Evolutionary conservation across 176 grass and related monocot genomes (phyloP).

Genomic region (Miscanthus lutarioriparius): DNA sequence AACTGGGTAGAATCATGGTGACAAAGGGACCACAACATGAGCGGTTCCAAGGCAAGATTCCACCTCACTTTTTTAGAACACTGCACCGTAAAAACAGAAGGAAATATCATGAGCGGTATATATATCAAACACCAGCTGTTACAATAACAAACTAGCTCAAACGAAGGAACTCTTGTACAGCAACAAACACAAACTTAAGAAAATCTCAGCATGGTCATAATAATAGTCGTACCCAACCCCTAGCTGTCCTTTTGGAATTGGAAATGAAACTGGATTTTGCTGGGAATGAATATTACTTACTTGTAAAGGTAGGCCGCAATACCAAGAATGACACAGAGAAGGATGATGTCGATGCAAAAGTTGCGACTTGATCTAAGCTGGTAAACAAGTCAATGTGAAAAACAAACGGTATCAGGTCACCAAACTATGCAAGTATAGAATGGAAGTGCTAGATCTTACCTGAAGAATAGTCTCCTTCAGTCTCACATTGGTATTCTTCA

Average conservation of each 20-base stretch:
- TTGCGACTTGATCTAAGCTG: constrained; percentile 89
- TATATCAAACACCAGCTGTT: no score
- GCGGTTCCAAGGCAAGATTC: neutral
- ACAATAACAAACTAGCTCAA: no score
- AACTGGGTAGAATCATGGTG: neutral
- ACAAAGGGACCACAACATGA: neutral
- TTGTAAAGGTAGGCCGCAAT: constrained; percentile 91
- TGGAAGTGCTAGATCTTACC: constrained; percentile 28
- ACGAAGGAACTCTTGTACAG: neutral
- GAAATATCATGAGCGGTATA: neutral
- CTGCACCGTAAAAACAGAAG: constrained; percentile 24
- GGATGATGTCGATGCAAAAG: constrained; percentile 79
- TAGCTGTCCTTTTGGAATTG: neutral
- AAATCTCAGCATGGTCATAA: neutral
- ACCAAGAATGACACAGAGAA: constrained; percentile 76
- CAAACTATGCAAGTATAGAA: neutral
- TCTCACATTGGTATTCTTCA: constrained; percentile 84
- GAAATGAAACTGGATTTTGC: neutral
- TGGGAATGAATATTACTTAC: constrained; percentile 48
- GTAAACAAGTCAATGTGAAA: constrained; percentile 8
- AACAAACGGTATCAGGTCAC: neutral
- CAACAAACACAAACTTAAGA: neutral
- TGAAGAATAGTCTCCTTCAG: constrained; percentile 71
- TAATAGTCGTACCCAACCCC: neutral
- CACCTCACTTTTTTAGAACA: constrained; percentile 64